Evolutionary conservation across 2,329 filamentous ascomycete genomes (phyloP), one percentile per base, ranked within the genome.

Genomic region (Trichoderma gracile): DNA sequence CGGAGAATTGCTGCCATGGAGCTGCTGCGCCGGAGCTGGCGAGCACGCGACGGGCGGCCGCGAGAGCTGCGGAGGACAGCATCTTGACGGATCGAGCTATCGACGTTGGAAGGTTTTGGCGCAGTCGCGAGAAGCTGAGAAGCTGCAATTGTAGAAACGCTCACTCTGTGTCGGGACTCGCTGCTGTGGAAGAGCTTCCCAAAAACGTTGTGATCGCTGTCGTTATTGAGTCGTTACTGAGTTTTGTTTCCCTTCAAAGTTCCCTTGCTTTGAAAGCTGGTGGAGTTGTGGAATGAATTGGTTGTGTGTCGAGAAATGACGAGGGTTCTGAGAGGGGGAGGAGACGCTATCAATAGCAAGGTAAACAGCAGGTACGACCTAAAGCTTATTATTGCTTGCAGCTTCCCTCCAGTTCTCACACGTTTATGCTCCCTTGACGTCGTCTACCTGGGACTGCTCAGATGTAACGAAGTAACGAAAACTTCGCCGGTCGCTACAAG

Each of bases 11-110:
- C 56, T 47, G 69, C 66, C 59, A 68, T 65, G 65, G 66, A 43
- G 61, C 46, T 38, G 47, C 60, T 17, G 53, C 61, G 47, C 65
- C 62, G 61, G 61, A 43, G 60, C 50, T 59, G 46, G 42, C 38
- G 54, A 72, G 68, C 59, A 73, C 69, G 68, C 78, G 78, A 71
- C 73, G 74, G 66, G 74, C 72, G 61, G 73, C 76, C 60, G 73
- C 75, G 67, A 78, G 76, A 67, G 76, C 75, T 67, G 81, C 71
- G 33, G 76, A 73, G 58, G 76, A 77, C 67, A 82, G 71, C 80
- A 82, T 83, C 64, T 65, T 69, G 58, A 23, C 25, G 27, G 15
- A 52, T 10, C n/a, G 58, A 25, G 33, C 19, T 45, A 38, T 50
- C 4, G 23, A 54, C n/a, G 5, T 7, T 12, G 33, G 5, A 1